Evolutionary conservation across 129 eudicot genomes (phyloP).

Genomic region (Flaveria ramosissima): DNA sequence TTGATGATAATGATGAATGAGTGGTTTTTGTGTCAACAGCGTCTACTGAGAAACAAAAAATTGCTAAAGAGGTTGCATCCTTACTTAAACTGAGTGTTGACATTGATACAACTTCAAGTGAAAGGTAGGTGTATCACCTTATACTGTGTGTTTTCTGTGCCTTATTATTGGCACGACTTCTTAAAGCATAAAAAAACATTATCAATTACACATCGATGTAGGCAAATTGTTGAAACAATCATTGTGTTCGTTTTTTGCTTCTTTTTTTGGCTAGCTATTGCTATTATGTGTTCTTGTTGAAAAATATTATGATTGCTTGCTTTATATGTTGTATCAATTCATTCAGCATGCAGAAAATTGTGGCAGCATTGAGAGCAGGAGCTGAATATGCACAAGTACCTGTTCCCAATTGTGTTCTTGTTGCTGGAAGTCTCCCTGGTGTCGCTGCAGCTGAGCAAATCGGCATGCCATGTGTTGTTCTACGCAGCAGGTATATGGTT

Average conservation of each 20-base stretch:
- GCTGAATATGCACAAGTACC: constrained; percentile 84
- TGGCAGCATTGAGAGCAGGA: constrained; percentile 81
- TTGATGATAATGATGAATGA: constrained; percentile 22
- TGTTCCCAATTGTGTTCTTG: constrained; percentile 64
- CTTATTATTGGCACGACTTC: constrained; percentile 8
- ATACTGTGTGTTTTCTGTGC: constrained; percentile 1
- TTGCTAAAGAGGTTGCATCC: constrained; percentile 93
- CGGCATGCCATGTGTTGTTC: constrained; percentile 92
- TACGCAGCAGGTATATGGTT: constrained; percentile 72
- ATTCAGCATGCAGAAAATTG: constrained; percentile 65
- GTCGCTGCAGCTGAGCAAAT: constrained; percentile 88
- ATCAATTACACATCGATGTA: not conserved
- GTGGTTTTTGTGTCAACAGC: constrained; percentile 43
- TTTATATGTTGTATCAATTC: constrained; percentile 1
- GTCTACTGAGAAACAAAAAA: constrained; percentile 77
- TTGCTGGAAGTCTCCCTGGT: constrained; percentile 85
- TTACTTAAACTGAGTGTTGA: constrained; percentile 78
- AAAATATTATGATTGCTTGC: not conserved
- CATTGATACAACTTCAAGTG: constrained; percentile 69
- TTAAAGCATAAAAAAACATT: not conserved
- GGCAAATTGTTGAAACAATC: not conserved
- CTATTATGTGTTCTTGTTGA: not conserved
- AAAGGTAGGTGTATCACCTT: constrained; percentile 46
- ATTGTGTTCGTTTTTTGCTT: not conserved
- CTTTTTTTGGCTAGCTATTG: not conserved